Evolutionary conservation across 164 flowering plant genomes (phyloP), one percentile per base, ranked within the genome.

Genomic region (Buxus sempervirens): DNA sequence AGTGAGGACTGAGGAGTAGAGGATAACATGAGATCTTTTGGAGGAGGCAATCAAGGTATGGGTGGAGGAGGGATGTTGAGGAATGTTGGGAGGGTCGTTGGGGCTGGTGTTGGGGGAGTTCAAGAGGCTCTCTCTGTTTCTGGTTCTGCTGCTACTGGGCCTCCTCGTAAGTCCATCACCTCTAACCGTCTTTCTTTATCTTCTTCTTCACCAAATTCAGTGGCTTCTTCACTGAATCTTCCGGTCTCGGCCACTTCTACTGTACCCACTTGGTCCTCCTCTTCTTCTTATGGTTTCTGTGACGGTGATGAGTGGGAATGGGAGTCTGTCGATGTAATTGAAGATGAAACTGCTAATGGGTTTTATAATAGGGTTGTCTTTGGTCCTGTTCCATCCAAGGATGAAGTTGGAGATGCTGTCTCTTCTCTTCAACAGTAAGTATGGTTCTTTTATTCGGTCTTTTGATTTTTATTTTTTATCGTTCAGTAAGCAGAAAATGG

Each of bases 351-450:
- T 24, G 22, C 36, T 26, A 42, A 15, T 55, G 70, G 65, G 48
- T 28, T 26, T 67, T 62, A 21, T 62, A 80, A 76, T 65, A 78
- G 79, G 48, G 77, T 58, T 71, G 77, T 77, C 36, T 73, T 86
- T 62, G 86, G 86, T 8, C 67, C 80, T 54, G 87, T 81, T 78
- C 96, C 96, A 26, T 84, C 93, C 22, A 14, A 9, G 38, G 83
- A 77, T 65, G 96, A 90, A 69, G 93, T 83, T 8, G 81, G 81
- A 49, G 65, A 60, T 57, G 91, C 90, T 21, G 80, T 90, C 25
- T 79, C 86, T 63, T 72, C 84, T 63, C 81, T 90, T 73, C 84
- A 83, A 56, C 84, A 78, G 96, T 90, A 73, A 79, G 85, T 73
- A 22, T 3, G 19, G 21, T 22, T 1, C 20, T 23, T 21, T n/a